phyloP scores from a whole-genome alignment of 1,284 basidiomycete genomes.

The Fomitopsis schrenkii region DNA sequence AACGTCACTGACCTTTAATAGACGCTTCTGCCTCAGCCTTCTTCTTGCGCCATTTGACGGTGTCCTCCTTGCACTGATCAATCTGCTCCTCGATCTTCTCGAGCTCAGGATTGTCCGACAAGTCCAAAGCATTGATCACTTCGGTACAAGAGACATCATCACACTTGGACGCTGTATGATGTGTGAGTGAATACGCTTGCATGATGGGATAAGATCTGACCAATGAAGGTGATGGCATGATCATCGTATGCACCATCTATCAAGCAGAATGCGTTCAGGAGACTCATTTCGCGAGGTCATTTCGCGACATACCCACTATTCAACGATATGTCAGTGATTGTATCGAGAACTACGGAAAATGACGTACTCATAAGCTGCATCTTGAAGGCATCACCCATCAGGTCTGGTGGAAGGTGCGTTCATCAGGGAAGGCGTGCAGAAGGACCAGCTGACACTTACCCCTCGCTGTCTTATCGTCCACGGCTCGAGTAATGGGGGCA shows the following conservation, averaged over 20 bases:
- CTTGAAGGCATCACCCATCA: constrained; percentile 58
- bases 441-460: constrained; percentile 27
- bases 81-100: constrained; percentile 46
- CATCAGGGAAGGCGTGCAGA: background rate
- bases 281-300: background rate
- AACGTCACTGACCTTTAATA: constrained; percentile 35
- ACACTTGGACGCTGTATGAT: constrained; percentile 48
- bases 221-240: constrained; percentile 56
- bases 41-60: constrained; percentile 35
- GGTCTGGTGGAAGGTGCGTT: constrained; percentile 30
- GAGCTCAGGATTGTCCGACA: constrained; percentile 49
- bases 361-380: constrained; percentile 57
- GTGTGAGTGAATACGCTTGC: background rate
- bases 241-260: constrained; percentile 42
- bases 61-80: constrained; percentile 33
- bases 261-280: constrained; percentile 2
- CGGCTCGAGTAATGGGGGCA: constrained; percentile 51
- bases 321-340: background rate
- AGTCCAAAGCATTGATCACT: constrained; percentile 44
- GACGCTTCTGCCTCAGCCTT: constrained; percentile 37
- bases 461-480: constrained; percentile 56
- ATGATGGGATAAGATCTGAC: constrained; percentile 23
- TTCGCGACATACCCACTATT: constrained; percentile 27
- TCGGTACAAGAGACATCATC: constrained; percentile 63
- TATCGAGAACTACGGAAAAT: constrained; percentile 14